A percentile compares a stretch with the other conserved stretches of the same genome.
Evolutionary conservation across 257 asterid genomes (phyloP).

Genomic region (Hygrophila difformis): DNA sequence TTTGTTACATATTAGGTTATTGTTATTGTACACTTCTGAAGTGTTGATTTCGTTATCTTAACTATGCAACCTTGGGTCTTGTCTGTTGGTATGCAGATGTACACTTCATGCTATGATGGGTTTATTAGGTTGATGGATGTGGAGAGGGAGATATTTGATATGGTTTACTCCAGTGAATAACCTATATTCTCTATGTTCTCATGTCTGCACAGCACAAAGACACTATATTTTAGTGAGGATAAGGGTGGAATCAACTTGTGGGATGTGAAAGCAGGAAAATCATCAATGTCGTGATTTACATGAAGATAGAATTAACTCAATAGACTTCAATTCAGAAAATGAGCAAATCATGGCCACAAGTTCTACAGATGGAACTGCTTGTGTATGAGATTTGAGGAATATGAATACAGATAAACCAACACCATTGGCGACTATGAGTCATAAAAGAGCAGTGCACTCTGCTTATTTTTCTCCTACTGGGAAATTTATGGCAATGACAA

Average conservation of each 20-base stretch:
- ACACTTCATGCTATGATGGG: constrained; percentile 74
- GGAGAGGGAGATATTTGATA: constrained; percentile 67
- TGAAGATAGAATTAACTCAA: constrained; percentile 56
- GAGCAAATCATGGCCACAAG: constrained; percentile 66
- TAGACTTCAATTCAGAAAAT: constrained; percentile 57
- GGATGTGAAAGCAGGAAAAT: constrained; percentile 71
- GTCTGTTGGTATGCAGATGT: constrained; percentile 56
- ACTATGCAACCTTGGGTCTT: too few relatives aligned
- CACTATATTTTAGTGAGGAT: constrained; percentile 63
- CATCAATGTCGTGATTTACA: constrained; percentile 47
- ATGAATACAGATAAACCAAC: constrained; percentile 27
- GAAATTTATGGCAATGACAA: constrained; percentile 74
- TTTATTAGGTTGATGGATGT: constrained; percentile 69
- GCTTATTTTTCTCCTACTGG: constrained; percentile 91
- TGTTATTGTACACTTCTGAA: too few relatives aligned
- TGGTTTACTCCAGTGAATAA: constrained; percentile 42
- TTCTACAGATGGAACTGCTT: constrained; percentile 73
- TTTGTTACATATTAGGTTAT: too few relatives aligned
- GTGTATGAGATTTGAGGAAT: constrained; percentile 85
- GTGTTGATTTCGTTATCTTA: too few relatives aligned
- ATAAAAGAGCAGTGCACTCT: constrained; percentile 64
- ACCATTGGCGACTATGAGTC: constrained; percentile 42
- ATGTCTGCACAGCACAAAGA: constrained; percentile 32
- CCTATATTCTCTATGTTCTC: constrained; percentile 42
- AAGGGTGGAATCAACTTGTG: constrained; percentile 42